These are phyloP conservation scores for Neocatenulostroma microsporum DNA, from an alignment of 2,329 filamentous ascomycete genomes.

Conservation along the genomic window DNA sequence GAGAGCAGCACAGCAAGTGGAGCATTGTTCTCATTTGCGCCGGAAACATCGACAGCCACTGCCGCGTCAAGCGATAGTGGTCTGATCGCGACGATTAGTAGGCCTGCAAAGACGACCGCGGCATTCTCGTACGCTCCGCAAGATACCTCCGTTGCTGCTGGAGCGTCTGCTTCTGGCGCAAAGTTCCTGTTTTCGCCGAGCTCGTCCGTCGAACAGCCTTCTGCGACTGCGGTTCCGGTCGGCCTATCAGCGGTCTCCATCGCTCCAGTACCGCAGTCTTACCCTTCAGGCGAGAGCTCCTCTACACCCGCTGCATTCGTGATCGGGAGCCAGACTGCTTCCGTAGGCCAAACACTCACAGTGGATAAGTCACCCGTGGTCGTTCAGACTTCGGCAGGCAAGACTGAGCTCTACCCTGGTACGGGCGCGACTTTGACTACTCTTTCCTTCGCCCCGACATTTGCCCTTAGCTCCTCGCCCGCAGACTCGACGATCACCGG, in stretches of 20 bases:
- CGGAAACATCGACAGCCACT: conserved; percentile 1
- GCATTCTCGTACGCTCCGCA: neutral
- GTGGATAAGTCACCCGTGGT: conserved; percentile 6
- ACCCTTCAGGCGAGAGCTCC: neutral
- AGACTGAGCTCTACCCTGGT: conserved; percentile 5
- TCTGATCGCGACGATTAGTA: neutral
- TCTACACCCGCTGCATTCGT: conserved; percentile 3
- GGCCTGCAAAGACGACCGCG: neutral
- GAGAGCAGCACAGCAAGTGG: neutral
- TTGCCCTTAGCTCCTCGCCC: neutral
- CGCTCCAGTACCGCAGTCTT: conserved; percentile 1
- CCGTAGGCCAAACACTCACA: conserved; percentile 5
- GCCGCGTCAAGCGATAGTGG: neutral
- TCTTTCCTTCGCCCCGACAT: conserved; percentile 3
- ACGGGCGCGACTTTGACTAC: conserved; percentile 1
- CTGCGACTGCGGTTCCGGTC: neutral
- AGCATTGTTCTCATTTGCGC: conserved; percentile 1
- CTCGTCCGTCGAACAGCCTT: neutral
- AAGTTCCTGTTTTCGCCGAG: neutral
- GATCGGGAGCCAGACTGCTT: conserved; percentile 9
- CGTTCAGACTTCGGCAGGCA: conserved; percentile 6
- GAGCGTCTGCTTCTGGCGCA: neutral
- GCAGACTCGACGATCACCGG: conserved; percentile 6
- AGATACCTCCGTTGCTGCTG: neutral
- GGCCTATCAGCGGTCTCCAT: conserved; percentile 3